A percentile compares a stretch with the other conserved stretches of the same genome.
Evolutionary conservation across 2,329 filamentous ascomycete species (phyloP).

Genomic region (Scortechinia acanthostroma): DNA sequence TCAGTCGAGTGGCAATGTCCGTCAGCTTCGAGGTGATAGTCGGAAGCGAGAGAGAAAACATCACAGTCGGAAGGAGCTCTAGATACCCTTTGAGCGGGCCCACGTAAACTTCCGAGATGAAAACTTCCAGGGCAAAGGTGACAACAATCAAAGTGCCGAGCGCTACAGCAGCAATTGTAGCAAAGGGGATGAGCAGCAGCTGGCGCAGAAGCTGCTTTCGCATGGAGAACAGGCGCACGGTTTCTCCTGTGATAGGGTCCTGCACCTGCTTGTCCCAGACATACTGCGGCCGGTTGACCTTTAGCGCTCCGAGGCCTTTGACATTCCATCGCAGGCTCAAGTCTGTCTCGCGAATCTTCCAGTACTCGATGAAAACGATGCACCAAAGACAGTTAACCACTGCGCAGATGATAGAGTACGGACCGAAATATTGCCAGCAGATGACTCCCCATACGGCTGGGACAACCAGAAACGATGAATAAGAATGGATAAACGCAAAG

Average conservation of each 20-base stretch:
- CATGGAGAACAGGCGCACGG: conserved; percentile 68
- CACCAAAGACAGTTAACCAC: not conserved
- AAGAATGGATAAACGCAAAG: not conserved
- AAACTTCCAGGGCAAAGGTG: conserved; percentile 89
- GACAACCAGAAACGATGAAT: not conserved
- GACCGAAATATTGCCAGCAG: not conserved
- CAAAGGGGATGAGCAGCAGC: conserved; percentile 78
- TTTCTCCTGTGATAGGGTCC: conserved; percentile 57
- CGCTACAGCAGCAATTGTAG: conserved; percentile 61
- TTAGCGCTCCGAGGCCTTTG: not conserved
- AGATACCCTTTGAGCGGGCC: conserved; percentile 81
- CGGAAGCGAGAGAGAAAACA: conserved; percentile 50
- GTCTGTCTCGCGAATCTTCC: conserved; percentile 1
- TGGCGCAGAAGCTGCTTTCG: conserved; percentile 72
- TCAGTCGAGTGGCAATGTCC: conserved; percentile 44
- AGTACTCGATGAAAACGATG: not conserved
- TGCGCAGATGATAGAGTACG: not conserved
- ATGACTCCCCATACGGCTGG: not conserved
- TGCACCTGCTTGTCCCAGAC: not conserved
- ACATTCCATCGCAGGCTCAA: conserved; percentile 1
- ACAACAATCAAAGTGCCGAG: conserved; percentile 77
- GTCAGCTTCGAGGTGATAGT: conserved; percentile 47
- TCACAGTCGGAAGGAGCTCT: conserved; percentile 49
- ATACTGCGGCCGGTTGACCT: not conserved
- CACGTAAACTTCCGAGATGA: conserved; percentile 87